Conservation (phyloP, 768 basidiomycete genomes). For the Nevesoporus exiguus region DNA sequence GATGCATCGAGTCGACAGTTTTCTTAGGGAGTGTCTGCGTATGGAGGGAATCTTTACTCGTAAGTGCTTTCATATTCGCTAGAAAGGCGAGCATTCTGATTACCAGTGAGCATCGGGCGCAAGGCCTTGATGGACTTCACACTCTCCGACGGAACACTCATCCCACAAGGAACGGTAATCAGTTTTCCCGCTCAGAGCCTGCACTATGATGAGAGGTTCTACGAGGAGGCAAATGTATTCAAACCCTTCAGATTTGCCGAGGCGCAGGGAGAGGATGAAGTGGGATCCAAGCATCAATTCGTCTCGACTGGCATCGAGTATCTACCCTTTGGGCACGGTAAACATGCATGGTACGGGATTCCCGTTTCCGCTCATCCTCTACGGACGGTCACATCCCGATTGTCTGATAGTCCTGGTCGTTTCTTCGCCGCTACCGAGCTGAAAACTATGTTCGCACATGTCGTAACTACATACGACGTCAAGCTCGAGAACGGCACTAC, state of each 20-base stretch:
- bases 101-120: background rate
- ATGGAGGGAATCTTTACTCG: background rate
- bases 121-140: background rate
- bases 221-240: background rate
- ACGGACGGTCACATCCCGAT: background rate
- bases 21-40: background rate
- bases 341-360: background rate
- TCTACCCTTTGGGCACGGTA: background rate
- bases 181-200: too few species aligned
- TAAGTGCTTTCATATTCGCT: background rate
- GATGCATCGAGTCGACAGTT: background rate
- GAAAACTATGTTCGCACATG: background rate
- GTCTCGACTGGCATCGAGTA: background rate
- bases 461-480: background rate
- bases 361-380: background rate
- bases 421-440: background rate
- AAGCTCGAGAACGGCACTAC: constrained; percentile 7
- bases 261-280: background rate
- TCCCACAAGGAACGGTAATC: background rate
- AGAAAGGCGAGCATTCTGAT: background rate
- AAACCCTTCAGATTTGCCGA: background rate
- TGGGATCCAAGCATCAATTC: background rate
- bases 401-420: background rate
- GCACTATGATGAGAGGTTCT: background rate
- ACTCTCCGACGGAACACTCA: background rate